Percentiles rank a stretch among this genome's conserved stretches.
These are phyloP conservation scores for Penicillium subrubescens DNA, from an alignment of 495 filamentous ascomycete species.

Conservation along the genomic window DNA sequence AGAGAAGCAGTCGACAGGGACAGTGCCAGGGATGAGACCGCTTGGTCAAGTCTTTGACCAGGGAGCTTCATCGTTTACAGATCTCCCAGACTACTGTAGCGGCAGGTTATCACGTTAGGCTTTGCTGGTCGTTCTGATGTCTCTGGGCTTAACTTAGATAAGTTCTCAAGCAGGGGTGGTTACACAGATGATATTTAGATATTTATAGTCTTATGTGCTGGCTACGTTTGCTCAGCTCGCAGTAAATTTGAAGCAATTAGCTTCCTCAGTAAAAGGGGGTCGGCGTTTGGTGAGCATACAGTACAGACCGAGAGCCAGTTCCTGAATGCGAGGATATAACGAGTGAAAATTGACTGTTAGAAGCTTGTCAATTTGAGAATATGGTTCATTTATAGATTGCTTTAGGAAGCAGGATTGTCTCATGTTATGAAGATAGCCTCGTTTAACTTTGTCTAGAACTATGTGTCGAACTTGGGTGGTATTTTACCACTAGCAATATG, in stretches of 20 bases:
- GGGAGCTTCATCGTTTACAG: slow-evolving; percentile 1
- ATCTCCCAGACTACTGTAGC: not conserved
- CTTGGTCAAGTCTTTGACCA: not conserved
- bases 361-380: not conserved
- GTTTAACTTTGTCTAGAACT: too few relatives aligned
- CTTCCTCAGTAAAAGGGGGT: not conserved
- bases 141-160: not conserved
- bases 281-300: not conserved
- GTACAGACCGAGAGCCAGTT: not conserved
- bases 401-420: too few relatives aligned
- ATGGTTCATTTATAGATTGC: not conserved
- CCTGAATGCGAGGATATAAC: too few relatives aligned
- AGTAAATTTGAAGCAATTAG: not conserved
- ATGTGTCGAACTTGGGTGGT: too few relatives aligned
- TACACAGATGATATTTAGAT: slow-evolving; percentile 1
- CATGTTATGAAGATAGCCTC: too few relatives aligned
- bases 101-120: not conserved
- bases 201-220: not conserved
- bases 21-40: slow-evolving; percentile 1
- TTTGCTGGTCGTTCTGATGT: not conserved
- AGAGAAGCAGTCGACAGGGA: too few relatives aligned
- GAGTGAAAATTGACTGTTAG: not conserved
- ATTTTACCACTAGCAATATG: too few relatives aligned
- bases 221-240: not conserved
- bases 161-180: not conserved